phyloP scores from a whole-genome alignment of 495 filamentous ascomycete species.

The Parmelia sp. region DNA sequence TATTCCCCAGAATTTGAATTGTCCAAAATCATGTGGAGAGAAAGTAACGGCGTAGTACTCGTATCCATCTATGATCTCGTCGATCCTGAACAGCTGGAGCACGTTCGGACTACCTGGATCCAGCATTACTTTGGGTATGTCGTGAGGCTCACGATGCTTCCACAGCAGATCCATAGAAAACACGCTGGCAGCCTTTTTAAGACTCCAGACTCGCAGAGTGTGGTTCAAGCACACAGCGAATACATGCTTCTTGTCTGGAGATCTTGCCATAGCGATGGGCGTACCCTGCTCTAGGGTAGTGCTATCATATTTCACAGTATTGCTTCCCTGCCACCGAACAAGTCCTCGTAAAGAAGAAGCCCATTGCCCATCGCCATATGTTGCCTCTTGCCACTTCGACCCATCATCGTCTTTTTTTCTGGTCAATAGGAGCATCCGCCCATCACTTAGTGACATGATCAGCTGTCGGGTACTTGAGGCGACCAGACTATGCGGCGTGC shows the following conservation, averaged over 20 bases:
- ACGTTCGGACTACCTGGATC: slow-evolving; percentile 67
- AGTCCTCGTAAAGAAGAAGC: slow-evolving; percentile 62
- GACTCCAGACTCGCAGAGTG: slow-evolving; percentile 78
- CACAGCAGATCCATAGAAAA: slow-evolving; percentile 63
- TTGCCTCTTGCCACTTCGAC: slow-evolving; percentile 66
- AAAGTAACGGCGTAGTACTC: slow-evolving; percentile 73
- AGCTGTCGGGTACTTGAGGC: slow-evolving; percentile 66
- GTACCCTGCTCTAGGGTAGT: slow-evolving; percentile 59
- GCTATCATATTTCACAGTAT: slow-evolving; percentile 59
- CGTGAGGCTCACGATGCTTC: slow-evolving; percentile 46
- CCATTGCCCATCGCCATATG: slow-evolving; percentile 76
- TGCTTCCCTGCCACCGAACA: slow-evolving; percentile 60
- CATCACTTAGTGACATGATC: slow-evolving; percentile 76
- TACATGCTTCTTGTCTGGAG: slow-evolving; percentile 61
- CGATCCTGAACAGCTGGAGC: slow-evolving; percentile 61
- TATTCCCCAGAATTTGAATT: slow-evolving; percentile 94
- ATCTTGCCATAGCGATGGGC: slow-evolving; percentile 56
- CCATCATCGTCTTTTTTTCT: slow-evolving; percentile 59
- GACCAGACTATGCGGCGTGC: slow-evolving; percentile 72
- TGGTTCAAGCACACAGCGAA: slow-evolving; percentile 86
- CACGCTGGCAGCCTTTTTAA: slow-evolving; percentile 62
- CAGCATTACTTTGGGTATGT: slow-evolving; percentile 61
- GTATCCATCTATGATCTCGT: slow-evolving; percentile 48
- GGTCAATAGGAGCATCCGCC: slow-evolving; percentile 67
- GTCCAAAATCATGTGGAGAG: slow-evolving; percentile 75